Base-by-base conservation (phyloP, 2,329 filamentous ascomycete species). In the Aureobasidium lini region DNA sequence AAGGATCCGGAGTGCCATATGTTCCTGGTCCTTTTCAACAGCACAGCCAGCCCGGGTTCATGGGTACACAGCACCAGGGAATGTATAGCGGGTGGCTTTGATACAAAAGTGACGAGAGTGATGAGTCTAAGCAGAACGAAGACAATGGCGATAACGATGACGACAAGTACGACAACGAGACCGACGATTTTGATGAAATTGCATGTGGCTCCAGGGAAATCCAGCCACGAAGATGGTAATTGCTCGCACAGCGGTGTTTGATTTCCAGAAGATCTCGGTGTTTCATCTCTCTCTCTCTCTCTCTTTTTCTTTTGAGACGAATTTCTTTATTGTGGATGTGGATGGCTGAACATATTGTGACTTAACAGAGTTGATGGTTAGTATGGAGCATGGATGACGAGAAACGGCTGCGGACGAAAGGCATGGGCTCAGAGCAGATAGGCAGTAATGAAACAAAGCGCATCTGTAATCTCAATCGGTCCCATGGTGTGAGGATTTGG, bases 161-260 rank as follows among this genome's bases (percentile, higher is more conserved):
- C 23, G 53, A 39, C 53, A 47, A 57, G 42, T 18, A 57, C 40
- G 42, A 46, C 40, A 37, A 57, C 36, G 53, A 53, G 36, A 57
- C 10, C 31, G 42, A 57, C 53, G 53, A 47, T n/a, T 23, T 23
- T 54, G 50, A 54, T n/a, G 50, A 54, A 54, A 43, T 44, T 54
- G 50, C 50, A 54, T 43, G 39, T 34, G 39, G 37, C 37, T 43
- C 39, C 6, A 29, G 39, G 39, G 34, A 9, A 16, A 40, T 40
- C 13, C 36, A 40, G 36, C 23, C 34, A 52, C 8, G 29, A 31
- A 53, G 36, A 43, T 42, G 49, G n/a, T 42, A 32, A 32, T 42
- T 32, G 36, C 37, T 31, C 32, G 37, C 48, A 52, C 28, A 43
- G 50, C 6, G 23, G 39, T 54, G 39, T 43, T 43, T 54, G 50